These are phyloP conservation scores for Euryodendron excelsum DNA, from an alignment of 148 eudicot genomes.

Conservation along the genomic window DNA sequence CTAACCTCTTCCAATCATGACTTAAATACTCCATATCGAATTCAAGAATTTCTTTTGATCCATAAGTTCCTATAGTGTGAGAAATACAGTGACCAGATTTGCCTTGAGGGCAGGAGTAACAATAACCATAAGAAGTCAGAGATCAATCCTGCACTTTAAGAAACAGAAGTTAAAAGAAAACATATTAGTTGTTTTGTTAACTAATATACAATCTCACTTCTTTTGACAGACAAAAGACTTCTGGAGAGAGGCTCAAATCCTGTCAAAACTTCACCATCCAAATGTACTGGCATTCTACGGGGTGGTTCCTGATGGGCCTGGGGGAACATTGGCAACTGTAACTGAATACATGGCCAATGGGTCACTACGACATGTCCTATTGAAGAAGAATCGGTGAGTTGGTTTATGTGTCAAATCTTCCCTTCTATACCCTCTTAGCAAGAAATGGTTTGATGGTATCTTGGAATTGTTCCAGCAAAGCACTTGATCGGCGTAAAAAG, in stretches of 20 bases:
- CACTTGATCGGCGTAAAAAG: constrained; percentile 52
- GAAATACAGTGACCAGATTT: not conserved
- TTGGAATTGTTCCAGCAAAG: constrained; percentile 29
- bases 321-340: constrained; percentile 89
- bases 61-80: not conserved
- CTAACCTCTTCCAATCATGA: not conserved
- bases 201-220: not conserved
- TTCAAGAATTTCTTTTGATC: not conserved
- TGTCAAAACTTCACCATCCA: constrained; percentile 95
- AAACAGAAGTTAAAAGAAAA: not conserved
- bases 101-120: not conserved
- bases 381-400: constrained; percentile 67
- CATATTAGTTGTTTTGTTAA: not conserved
- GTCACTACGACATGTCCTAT: constrained; percentile 71
- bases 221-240: constrained; percentile 74
- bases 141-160: not conserved
- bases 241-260: constrained; percentile 97
- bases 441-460: not conserved
- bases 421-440: not conserved
- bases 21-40: not conserved
- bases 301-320: constrained; percentile 93
- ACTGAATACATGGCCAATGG: constrained; percentile 95
- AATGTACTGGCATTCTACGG: constrained; percentile 98
- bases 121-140: not conserved
- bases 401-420: not conserved